phyloP scores from a whole-genome alignment of 805 yeast genomes.

The Grigorovia humatica region DNA sequence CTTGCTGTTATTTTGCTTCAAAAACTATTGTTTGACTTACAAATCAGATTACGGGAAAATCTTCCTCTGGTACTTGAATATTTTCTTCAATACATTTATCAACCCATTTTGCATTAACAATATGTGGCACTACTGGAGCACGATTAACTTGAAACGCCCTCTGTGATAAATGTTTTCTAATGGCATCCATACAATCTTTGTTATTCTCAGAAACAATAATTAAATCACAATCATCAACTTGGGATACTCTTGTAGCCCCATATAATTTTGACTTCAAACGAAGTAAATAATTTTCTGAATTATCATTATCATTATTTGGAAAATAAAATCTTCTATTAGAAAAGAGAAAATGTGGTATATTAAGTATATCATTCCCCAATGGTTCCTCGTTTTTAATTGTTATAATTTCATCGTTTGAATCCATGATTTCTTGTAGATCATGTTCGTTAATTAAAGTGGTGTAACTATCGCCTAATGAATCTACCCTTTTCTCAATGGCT shows the following conservation, averaged over 20 bases:
- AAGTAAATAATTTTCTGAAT: slow-evolving; percentile 7
- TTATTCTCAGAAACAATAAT: slow-evolving; percentile 30
- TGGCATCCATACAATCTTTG: neutral
- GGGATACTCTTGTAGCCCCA: slow-evolving; percentile 34
- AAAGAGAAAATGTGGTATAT: slow-evolving; percentile 29
- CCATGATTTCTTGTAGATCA: neutral
- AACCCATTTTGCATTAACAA: slow-evolving; percentile 33
- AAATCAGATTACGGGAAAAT: slow-evolving; percentile 8
- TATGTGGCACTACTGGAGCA: slow-evolving; percentile 19
- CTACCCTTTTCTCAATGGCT: slow-evolving; percentile 33
- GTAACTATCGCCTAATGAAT: slow-evolving; percentile 56
- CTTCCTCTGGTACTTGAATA: slow-evolving; percentile 27
- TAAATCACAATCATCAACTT: slow-evolving; percentile 28
- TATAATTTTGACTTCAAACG: slow-evolving; percentile 28
- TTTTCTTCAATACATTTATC: slow-evolving; percentile 25
- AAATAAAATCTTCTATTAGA: slow-evolving; percentile 29
- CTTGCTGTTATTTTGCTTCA: neutral
- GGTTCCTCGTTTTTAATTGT: neutral
- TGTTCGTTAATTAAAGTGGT: slow-evolving; percentile 6
- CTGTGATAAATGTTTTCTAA: neutral
- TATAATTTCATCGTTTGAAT: neutral
- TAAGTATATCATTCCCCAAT: neutral
- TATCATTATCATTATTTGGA: slow-evolving; percentile 7
- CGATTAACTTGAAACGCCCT: neutral
- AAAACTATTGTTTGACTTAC: neutral